These are phyloP conservation scores for Sarocladium brachiariae DNA, from an alignment of 2,329 filamentous ascomycete species.

Conservation along the genomic window DNA sequence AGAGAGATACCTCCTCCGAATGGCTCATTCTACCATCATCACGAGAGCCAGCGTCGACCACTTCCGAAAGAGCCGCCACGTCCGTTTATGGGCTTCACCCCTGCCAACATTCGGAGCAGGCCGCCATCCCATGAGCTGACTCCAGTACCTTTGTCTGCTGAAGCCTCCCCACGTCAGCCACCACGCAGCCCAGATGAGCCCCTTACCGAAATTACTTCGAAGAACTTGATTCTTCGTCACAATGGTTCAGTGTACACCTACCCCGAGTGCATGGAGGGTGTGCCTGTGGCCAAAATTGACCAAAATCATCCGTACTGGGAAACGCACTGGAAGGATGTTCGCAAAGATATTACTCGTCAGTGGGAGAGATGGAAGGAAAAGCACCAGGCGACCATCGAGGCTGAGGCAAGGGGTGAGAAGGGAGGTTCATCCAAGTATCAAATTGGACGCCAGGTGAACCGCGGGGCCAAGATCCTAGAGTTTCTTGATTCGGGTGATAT, in stretches of 20 bases:
- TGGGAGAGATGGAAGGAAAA: slow-evolving; percentile 43
- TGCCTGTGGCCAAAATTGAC: slow-evolving; percentile 45
- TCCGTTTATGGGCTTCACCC: slow-evolving; percentile 9
- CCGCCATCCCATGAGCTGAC: slow-evolving; percentile 6
- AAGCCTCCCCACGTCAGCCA: slow-evolving; percentile 10
- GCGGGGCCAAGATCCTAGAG: slow-evolving; percentile 44
- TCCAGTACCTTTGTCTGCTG: slow-evolving; percentile 9
- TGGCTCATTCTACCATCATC: slow-evolving; percentile 3
- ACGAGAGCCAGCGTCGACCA: not conserved
- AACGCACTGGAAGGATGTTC: slow-evolving; percentile 41
- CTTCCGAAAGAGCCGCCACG: slow-evolving; percentile 1
- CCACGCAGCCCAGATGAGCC: slow-evolving; percentile 1
- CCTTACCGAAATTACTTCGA: slow-evolving; percentile 36
- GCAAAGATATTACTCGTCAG: slow-evolving; percentile 33
- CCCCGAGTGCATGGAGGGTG: slow-evolving; percentile 45
- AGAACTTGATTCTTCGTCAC: slow-evolving; percentile 38
- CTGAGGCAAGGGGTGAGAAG: slow-evolving; percentile 25
- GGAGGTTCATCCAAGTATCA: slow-evolving; percentile 40
- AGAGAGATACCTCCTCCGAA: not conserved
- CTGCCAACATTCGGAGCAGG: slow-evolving; percentile 10
- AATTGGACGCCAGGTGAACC: slow-evolving; percentile 49
- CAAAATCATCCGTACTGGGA: slow-evolving; percentile 50
- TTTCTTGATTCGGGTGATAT: slow-evolving; percentile 45
- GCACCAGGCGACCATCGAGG: slow-evolving; percentile 30
- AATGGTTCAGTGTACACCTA: slow-evolving; percentile 43